Evolutionary conservation across 305 asterid genomes (phyloP).

Genomic region (Caryopteris hybrid): DNA sequence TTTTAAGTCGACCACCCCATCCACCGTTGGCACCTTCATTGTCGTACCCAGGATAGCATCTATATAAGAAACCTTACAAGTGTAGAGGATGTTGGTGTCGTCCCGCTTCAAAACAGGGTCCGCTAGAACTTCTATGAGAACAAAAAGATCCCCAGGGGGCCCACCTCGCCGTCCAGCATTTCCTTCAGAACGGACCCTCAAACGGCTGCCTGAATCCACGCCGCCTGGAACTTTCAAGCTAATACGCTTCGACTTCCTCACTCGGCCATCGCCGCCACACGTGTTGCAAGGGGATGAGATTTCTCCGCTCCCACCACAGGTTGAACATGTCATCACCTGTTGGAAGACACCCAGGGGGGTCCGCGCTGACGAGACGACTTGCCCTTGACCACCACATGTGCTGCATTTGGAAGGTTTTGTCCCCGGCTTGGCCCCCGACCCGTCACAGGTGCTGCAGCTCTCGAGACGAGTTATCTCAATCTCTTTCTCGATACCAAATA

Average conservation of each 20-base stretch:
- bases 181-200: slow-evolving; percentile 88
- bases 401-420: slow-evolving; percentile 59
- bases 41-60: slow-evolving; percentile 92
- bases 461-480: slow-evolving; percentile 89
- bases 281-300: slow-evolving; percentile 79
- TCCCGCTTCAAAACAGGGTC: slow-evolving; percentile 80
- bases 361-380: slow-evolving; percentile 77
- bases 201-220: slow-evolving; percentile 80
- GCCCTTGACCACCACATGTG: slow-evolving; percentile 96
- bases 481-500: slow-evolving; percentile 91
- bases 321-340: slow-evolving; percentile 82
- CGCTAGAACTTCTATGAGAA: slow-evolving; percentile 59
- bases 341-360: slow-evolving; percentile 96
- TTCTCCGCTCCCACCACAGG: slow-evolving; percentile 83
- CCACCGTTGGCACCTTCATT: slow-evolving; percentile 83
- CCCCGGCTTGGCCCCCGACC: slow-evolving; percentile 92
- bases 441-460: slow-evolving; percentile 81
- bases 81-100: slow-evolving; percentile 74
- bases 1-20: slow-evolving; percentile 82
- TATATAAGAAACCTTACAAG: slow-evolving; percentile 72
- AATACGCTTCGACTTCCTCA: slow-evolving; percentile 78
- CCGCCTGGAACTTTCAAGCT: slow-evolving; percentile 95
- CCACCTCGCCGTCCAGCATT: slow-evolving; percentile 91
- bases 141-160: slow-evolving; percentile 86
- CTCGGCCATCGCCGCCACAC: slow-evolving; percentile 85